Base-by-base conservation (phyloP, 306 rosid species). In the Albizia julibrissin region DNA sequence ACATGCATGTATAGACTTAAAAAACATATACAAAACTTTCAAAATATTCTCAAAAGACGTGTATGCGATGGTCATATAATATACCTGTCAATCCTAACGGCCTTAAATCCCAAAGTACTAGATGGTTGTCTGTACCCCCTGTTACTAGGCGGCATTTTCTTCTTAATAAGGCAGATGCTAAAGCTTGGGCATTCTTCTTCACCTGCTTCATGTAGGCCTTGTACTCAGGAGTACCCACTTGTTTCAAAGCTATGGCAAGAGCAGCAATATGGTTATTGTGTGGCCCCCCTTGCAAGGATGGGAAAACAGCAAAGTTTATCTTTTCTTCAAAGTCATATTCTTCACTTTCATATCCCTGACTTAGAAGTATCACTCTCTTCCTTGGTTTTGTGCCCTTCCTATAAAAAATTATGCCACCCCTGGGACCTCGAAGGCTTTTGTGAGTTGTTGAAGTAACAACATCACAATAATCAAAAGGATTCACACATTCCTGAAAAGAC, bases 241-340 rank as follows among this genome's bases (percentile, higher is more conserved):
- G 98, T 83, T 89, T 95, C 71, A 95, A 88, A 50, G 99, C 97
- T 75, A 95, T 92, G 73, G 98, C 98, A 84, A 95, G 99, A 5
- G 99, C 99, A 74, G 98, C 99, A 77, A 91, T 93, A 74, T 95
- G 98, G 84, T 95, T 95, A 88, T 95, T 95, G 89, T 95, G 99
- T 1, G 99, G 99, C n/a, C 99, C 99, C 43, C 99, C 99, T 91
- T 95, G 99, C 89, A 93, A 31, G 42, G 99, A 94, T 77, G 99
- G 97, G 42, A 93, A 93, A 56, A 95, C 99, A 39, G 98, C 91
- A 79, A 95, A 95, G 83, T 93, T 95, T 76, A 95, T 92, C 88
- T 87, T 95, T 67, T 95, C 99, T 84, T 95, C 99, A 11, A 89
- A 93, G 78, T 93, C 99, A 86, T 90, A 95, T 40, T 88, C 91